Conservation (phyloP, 176 grass and related monocot genomes). For the Oryza meyeriana region DNA sequence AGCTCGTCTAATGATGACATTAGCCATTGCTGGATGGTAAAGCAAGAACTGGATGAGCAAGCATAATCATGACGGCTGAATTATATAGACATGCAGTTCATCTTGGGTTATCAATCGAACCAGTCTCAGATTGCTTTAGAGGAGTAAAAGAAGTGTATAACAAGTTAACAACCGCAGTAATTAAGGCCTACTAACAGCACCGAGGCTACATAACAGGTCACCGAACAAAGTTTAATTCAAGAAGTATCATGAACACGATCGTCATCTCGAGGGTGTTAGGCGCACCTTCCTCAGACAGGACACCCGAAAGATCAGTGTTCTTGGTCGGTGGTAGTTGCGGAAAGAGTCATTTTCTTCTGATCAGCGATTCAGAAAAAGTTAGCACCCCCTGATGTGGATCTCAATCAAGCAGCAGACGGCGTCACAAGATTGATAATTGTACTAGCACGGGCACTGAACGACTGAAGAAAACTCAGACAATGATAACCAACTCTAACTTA, state of each 20-base stretch:
- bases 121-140: background rate
- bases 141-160: background rate
- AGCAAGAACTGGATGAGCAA: background rate
- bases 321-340: conserved; percentile 38
- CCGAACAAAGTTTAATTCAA: conserved; percentile 10
- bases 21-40: conserved; percentile 7
- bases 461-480: background rate
- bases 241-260: background rate
- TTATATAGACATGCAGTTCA: background rate
- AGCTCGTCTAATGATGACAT: background rate
- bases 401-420: background rate
- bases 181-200: background rate
- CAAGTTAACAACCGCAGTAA: background rate
- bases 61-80: background rate
- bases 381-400: background rate
- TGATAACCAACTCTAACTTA: background rate
- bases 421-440: background rate
- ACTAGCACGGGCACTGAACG: background rate
- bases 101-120: background rate
- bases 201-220: background rate
- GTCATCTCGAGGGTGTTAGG: conserved; percentile 31
- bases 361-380: background rate
- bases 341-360: background rate
- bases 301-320: conserved; percentile 19
- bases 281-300: conserved; percentile 48